A percentile compares a stretch with the other conserved stretches of the same genome.
Evolutionary conservation across 768 basidiomycete species (phyloP).

Genomic region (Krasilnikovozyma curviuscula): DNA sequence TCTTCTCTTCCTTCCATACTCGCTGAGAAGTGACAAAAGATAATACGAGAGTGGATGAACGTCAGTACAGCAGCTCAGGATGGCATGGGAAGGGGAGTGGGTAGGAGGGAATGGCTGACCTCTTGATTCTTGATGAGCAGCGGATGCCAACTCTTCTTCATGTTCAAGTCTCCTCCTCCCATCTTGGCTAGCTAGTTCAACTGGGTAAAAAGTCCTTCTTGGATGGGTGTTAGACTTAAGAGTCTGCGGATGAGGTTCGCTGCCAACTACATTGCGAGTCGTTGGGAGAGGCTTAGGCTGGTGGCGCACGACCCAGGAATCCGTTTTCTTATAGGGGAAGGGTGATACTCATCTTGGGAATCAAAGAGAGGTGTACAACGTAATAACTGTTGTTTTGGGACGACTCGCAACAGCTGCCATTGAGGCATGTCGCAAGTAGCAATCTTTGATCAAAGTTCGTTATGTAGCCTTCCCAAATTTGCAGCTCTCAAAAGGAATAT

Average conservation of each 20-base stretch:
- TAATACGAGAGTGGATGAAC: neutral
- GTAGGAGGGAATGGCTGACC: neutral
- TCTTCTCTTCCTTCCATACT: slow-evolving; percentile 98
- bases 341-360: too few species aligned
- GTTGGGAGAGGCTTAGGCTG: too few species aligned
- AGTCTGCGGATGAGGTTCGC: neutral
- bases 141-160: slow-evolving; percentile 88
- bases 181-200: slow-evolving; percentile 39
- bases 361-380: too few species aligned
- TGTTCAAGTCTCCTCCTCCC: slow-evolving; percentile 95
- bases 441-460: too few species aligned
- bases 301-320: too few species aligned
- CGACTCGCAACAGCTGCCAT: too few species aligned
- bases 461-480: too few species aligned
- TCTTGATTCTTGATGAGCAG: slow-evolving; percentile 95
- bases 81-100: neutral
- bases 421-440: too few species aligned
- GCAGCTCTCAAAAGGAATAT: too few species aligned
- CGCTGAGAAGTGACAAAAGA: slow-evolving; percentile 27
- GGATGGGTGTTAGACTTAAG: neutral
- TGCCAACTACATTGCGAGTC: too few species aligned
- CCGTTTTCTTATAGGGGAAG: too few species aligned
- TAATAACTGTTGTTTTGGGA: too few species aligned
- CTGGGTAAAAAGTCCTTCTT: neutral
- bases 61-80: neutral